These are phyloP conservation scores for Aureobasidium sp. DNA, from an alignment of 2,329 filamentous ascomycete genomes.

Conservation along the genomic window DNA sequence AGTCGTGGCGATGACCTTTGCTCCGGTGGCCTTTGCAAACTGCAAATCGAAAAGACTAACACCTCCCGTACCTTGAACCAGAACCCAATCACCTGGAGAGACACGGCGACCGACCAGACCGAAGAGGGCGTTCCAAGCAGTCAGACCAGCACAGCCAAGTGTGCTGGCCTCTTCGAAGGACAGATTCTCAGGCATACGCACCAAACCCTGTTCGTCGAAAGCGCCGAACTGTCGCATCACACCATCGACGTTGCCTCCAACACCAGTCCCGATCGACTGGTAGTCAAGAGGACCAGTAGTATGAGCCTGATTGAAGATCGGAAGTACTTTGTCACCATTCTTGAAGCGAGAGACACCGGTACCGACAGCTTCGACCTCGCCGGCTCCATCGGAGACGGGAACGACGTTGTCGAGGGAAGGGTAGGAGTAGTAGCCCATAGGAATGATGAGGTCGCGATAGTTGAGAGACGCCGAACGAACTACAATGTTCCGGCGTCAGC, in stretches of 20 bases:
- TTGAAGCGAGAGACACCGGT: constrained; percentile 50
- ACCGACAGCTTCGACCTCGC: constrained; percentile 47
- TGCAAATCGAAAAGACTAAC: constrained; percentile 60
- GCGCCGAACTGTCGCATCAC: constrained; percentile 59
- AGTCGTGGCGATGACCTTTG: constrained; percentile 52
- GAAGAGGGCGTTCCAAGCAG: constrained; percentile 49
- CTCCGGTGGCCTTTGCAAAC: constrained; percentile 48
- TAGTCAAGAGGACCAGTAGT: constrained; percentile 42
- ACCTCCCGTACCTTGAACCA: constrained; percentile 65
- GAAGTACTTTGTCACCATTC: constrained; percentile 52
- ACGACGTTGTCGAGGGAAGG: constrained; percentile 35
- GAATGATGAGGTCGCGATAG: constrained; percentile 44
- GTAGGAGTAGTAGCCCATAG: constrained; percentile 41
- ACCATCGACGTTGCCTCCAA: constrained; percentile 63
- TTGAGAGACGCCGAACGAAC: constrained; percentile 43
- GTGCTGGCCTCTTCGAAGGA: constrained; percentile 41
- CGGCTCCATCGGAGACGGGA: constrained; percentile 47
- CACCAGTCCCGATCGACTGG: constrained; percentile 43
- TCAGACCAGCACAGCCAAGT: constrained; percentile 40
- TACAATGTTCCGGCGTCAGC: constrained; percentile 17
- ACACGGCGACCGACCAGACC: constrained; percentile 36
- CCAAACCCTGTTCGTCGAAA: constrained; percentile 61
- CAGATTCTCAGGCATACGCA: constrained; percentile 53
- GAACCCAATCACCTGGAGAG: constrained; percentile 41
- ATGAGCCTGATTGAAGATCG: constrained; percentile 57